Evolutionary conservation across 495 filamentous ascomycete species (phyloP).

Genomic region (Daldinia concentrica): DNA sequence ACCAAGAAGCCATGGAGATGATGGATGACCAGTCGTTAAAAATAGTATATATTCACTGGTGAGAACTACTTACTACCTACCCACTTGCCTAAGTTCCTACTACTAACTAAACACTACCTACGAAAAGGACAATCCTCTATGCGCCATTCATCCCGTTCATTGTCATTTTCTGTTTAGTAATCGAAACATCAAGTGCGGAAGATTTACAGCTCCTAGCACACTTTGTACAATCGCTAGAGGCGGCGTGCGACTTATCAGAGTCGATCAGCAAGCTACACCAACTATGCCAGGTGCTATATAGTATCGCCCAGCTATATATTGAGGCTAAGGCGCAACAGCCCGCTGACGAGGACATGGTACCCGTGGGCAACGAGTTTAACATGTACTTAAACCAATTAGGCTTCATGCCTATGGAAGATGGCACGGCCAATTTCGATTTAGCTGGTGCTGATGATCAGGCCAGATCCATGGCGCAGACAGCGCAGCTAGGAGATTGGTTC

Average conservation of each 20-base stretch:
- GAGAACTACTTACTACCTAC: constrained; percentile 25
- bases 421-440: constrained; percentile 18
- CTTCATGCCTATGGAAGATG: constrained; percentile 60
- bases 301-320: constrained; percentile 69
- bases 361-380: constrained; percentile 69
- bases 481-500: constrained; percentile 72
- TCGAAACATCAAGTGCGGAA: constrained; percentile 58
- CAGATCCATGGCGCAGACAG: constrained; percentile 48
- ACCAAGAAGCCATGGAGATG: constrained; percentile 63
- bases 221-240: constrained; percentile 66
- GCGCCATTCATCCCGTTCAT: constrained; percentile 75
- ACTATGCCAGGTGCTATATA: constrained; percentile 68
- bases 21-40: constrained; percentile 57
- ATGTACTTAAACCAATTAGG: constrained; percentile 71
- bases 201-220: constrained; percentile 64
- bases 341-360: constrained; percentile 55
- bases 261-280: constrained; percentile 67
- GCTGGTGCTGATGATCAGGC: constrained; percentile 15
- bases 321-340: constrained; percentile 64
- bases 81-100: not conserved
- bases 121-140: constrained; percentile 67
- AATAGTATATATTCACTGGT: constrained; percentile 72
- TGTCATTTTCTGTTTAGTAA: constrained; percentile 74
- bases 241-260: constrained; percentile 61
- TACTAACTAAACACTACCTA: not conserved